Conservation (phyloP, 768 basidiomycete genomes). For the Suillus alpinus region DNA sequence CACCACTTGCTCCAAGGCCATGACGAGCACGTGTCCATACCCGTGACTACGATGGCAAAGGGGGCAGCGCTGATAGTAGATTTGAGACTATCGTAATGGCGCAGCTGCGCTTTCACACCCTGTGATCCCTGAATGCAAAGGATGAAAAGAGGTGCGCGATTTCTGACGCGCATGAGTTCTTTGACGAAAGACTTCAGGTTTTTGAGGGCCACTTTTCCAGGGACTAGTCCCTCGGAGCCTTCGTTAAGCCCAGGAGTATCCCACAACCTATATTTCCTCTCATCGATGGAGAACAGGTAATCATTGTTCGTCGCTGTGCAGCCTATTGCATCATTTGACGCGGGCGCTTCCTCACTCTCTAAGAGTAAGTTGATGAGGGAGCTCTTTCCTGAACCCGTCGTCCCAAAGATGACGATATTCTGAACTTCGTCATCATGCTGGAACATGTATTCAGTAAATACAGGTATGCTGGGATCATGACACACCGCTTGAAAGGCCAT, state of each 20-base stretch:
- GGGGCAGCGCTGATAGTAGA: background rate
- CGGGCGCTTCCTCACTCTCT: background rate
- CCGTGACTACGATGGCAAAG: background rate
- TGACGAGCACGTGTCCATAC: background rate
- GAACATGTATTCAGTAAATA: background rate
- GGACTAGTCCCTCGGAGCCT: constrained; percentile 17
- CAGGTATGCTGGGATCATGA: background rate
- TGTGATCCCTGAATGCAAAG: background rate
- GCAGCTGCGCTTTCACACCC: background rate
- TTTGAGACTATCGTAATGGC: background rate
- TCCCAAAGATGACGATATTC: background rate
- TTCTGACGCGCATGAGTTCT: constrained; percentile 18
- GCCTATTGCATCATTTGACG: constrained; percentile 24
- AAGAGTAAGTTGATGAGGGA: background rate
- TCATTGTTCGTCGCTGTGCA: constrained; percentile 24
- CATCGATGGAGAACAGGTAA: constrained; percentile 25
- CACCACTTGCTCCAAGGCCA: background rate
- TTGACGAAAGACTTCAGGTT: constrained; percentile 20
- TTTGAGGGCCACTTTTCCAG: constrained; percentile 22
- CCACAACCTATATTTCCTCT: constrained; percentile 27
- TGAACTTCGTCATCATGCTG: background rate
- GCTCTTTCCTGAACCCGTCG: background rate
- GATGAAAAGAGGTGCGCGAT: background rate
- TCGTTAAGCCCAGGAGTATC: constrained; percentile 28
- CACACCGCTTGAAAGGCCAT: background rate